These are phyloP conservation scores for Pilatotrama ljubarskyi DNA, from an alignment of 768 basidiomycete species.

Conservation along the genomic window DNA sequence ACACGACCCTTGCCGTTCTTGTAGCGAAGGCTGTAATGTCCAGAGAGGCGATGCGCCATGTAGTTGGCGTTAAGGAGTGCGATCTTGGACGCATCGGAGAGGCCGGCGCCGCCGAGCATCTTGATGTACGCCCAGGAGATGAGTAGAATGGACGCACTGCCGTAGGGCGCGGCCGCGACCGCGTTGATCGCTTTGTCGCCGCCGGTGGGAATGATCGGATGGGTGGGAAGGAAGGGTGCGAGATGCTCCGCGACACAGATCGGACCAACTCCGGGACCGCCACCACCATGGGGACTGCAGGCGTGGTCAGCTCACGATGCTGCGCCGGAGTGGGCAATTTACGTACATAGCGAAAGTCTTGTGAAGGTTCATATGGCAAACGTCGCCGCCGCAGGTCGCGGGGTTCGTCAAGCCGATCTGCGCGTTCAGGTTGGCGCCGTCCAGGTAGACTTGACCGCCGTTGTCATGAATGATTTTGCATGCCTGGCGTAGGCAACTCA, in stretches of 20 bases:
- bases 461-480: slow-evolving; percentile 92
- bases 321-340: background rate
- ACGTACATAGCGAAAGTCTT: slow-evolving; percentile 95
- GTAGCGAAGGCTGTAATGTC: slow-evolving; percentile 84
- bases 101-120: slow-evolving; percentile 96
- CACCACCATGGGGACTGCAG: slow-evolving; percentile 89
- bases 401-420: slow-evolving; percentile 93
- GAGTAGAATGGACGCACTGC: slow-evolving; percentile 91
- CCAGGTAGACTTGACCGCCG: slow-evolving; percentile 97
- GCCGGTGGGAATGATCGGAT: slow-evolving; percentile 70
- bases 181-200: slow-evolving; percentile 78
- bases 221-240: slow-evolving; percentile 90
- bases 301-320: background rate
- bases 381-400: slow-evolving; percentile 94
- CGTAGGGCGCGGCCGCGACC: slow-evolving; percentile 90
- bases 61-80: slow-evolving; percentile 97
- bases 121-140: slow-evolving; percentile 99
- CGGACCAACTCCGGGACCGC: slow-evolving; percentile 94
- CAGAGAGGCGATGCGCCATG: slow-evolving; percentile 85
- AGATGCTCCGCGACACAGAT: slow-evolving; percentile 95
- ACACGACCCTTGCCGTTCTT: slow-evolving; percentile 90
- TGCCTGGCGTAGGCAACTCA: slow-evolving; percentile 48
- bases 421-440: slow-evolving; percentile 95
- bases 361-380: slow-evolving; percentile 97
- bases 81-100: slow-evolving; percentile 80